Percentiles rank a stretch among this genome's conserved stretches.
Evolutionary conservation across 768 basidiomycete species (phyloP).

Genomic region (Scleroderma citrinum): DNA sequence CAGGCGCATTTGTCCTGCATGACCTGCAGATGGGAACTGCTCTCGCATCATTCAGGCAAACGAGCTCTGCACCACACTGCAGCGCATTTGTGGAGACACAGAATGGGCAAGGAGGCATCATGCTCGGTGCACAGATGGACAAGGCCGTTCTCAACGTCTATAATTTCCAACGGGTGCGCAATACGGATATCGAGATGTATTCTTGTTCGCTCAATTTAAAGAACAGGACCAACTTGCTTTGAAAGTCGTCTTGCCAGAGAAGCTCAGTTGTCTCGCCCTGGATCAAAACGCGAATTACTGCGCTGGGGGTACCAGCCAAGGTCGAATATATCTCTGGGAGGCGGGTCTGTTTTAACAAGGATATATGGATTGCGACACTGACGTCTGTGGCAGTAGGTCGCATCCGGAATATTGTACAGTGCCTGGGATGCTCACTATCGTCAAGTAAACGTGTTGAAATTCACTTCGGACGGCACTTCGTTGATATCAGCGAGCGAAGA

Average conservation of each 20-base stretch:
- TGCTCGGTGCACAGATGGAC: constrained; percentile 81
- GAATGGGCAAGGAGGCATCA: constrained; percentile 73
- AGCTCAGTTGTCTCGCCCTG: constrained; percentile 71
- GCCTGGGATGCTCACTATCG: constrained; percentile 97
- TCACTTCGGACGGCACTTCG: constrained; percentile 75
- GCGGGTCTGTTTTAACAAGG: constrained; percentile 38
- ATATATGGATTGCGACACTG: constrained; percentile 4
- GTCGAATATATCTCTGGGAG: constrained; percentile 96
- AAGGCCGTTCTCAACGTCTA: constrained; percentile 89
- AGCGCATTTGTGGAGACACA: constrained; percentile 63
- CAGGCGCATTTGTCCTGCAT: constrained; percentile 68
- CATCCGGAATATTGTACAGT: constrained; percentile 90
- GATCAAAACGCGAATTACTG: constrained; percentile 72
- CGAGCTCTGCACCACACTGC: constrained; percentile 56
- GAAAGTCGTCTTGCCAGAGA: constrained; percentile 88
- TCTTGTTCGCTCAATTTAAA: not conserved
- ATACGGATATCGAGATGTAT: not conserved
- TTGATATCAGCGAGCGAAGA: constrained; percentile 89
- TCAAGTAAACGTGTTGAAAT: constrained; percentile 73
- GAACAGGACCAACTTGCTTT: constrained; percentile 81
- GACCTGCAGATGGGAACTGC: constrained; percentile 74
- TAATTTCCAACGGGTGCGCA: constrained; percentile 82
- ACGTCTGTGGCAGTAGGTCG: constrained; percentile 47
- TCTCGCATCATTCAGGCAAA: constrained; percentile 87
- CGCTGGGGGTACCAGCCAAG: constrained; percentile 83